Evolutionary conservation across 768 basidiomycete genomes (phyloP), one percentile per base, ranked within the genome.

Genomic region (Coprinellus micaceus): DNA sequence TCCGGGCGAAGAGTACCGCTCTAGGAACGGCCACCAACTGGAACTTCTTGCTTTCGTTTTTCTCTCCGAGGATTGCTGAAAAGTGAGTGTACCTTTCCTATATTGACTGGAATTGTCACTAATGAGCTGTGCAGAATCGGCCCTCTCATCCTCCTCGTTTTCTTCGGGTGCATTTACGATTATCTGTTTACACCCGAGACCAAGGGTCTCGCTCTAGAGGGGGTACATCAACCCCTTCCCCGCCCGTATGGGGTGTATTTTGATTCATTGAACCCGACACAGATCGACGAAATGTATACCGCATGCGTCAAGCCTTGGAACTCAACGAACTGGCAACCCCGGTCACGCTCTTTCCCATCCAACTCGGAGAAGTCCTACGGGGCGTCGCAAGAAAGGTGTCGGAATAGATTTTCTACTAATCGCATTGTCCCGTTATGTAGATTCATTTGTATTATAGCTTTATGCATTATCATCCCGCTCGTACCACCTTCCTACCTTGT

Each of bases 161-260:
- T 91, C 77, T 88, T 82, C 66, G 89, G 86, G 36, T 84, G 79
- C 64, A 67, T 81, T 57, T 93, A 88, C 65, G 89, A 89, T 24
- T 89, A 84, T 68, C 69, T 90, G 53, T 81, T 84, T 67, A 82
- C 93, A 46, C 90, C 90, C 21, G 91, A 93, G 75, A 91, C 87
- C 22, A 91, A 83, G 67, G 88, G 89, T 11, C 79, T 91, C 21
- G 82, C 82, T 53, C 68, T 89, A 59, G 89, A 91, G 72, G 85
- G 88, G 76, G 84, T 82, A 54, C 28, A 67, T 54, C 29, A 28
- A 43, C n/a, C 40, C 15, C 26, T 43, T 51, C 1, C 25, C 47
- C 46, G 15, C 49, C 19, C 21, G n/a, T 41, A 28, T 39, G 21
- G 45, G 15, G 21, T 37, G 13, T 11, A 22, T 9, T 48, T 12